Conservation (phyloP, 1,139 yeast species). For the Yarrowia galli region DNA sequence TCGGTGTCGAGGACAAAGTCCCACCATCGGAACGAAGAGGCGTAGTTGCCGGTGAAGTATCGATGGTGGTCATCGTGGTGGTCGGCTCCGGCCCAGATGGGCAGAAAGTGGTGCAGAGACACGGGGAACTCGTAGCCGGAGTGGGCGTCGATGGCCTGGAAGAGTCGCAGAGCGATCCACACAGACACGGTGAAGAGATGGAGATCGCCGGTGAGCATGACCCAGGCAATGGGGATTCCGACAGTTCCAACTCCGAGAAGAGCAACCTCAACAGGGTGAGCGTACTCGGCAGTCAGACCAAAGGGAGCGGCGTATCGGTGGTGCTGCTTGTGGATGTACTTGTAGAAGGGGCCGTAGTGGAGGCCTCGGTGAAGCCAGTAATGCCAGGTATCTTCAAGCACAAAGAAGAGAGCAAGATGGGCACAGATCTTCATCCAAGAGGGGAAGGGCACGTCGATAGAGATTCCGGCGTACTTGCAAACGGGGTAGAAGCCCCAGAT, state of each 20-base stretch:
- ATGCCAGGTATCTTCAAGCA: conserved; percentile 94
- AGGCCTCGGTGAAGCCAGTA: conserved; percentile 91
- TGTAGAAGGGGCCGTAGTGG: conserved; percentile 86
- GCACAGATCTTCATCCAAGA: conserved; percentile 59
- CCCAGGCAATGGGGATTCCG: conserved; percentile 82
- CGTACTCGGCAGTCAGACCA: conserved; percentile 95
- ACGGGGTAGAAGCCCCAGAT: conserved; percentile 96
- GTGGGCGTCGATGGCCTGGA: conserved; percentile 96
- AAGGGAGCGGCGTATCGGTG: conserved; percentile 97
- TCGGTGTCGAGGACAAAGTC: conserved; percentile 84
- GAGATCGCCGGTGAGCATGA: conserved; percentile 67
- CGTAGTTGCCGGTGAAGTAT: conserved; percentile 90
- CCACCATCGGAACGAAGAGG: conserved; percentile 95
- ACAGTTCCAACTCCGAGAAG: conserved; percentile 90
- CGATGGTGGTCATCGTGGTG: conserved; percentile 98
- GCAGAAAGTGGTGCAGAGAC: conserved; percentile 88
- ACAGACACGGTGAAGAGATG: conserved; percentile 83
- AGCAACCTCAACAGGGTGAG: conserved; percentile 93
- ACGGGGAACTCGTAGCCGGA: conserved; percentile 98
- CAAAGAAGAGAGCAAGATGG: conserved; percentile 78
- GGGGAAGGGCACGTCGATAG: conserved; percentile 86
- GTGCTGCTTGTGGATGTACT: conserved; percentile 92
- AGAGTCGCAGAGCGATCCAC: conserved; percentile 88
- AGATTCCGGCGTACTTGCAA: conserved; percentile 76
- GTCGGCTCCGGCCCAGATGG: conserved; percentile 98